Percentiles rank a stretch among this genome's conserved stretches.
Evolutionary conservation across 2,329 filamentous ascomycete genomes (phyloP).

Genomic region (Hypoxylon sp.): DNA sequence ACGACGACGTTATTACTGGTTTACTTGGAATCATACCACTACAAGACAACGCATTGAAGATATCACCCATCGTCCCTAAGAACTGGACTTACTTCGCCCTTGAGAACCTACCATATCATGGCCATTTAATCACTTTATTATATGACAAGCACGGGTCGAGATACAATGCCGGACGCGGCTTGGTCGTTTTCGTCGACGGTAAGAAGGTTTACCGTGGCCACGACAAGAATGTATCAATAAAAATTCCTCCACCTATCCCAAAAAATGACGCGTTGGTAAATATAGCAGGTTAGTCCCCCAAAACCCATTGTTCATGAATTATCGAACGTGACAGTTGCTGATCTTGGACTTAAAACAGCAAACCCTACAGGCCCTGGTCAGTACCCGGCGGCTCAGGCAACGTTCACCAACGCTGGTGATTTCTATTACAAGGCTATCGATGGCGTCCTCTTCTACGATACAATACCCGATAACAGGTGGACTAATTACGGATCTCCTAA

Average conservation of each 20-base stretch:
- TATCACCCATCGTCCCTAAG: conserved; percentile 52
- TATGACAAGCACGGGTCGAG: conserved; percentile 51
- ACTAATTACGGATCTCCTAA: conserved; percentile 49
- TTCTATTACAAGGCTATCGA: conserved; percentile 52
- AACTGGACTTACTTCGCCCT: conserved; percentile 52
- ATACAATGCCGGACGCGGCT: conserved; percentile 48
- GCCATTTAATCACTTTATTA: conserved; percentile 51
- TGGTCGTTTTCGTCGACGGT: conserved; percentile 51
- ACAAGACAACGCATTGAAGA: conserved; percentile 48
- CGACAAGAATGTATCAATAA: conserved; percentile 24
- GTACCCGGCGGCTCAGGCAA: conserved; percentile 48
- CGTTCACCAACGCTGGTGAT: conserved; percentile 48
- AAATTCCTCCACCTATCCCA: conserved; percentile 32
- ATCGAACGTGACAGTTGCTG: conserved; percentile 1
- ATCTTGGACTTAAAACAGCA: conserved; percentile 33
- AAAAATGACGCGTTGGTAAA: conserved; percentile 45
- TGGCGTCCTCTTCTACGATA: conserved; percentile 53
- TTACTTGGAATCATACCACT: conserved; percentile 53
- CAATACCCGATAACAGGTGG: conserved; percentile 51
- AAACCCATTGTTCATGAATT: neutral
- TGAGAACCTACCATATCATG: conserved; percentile 55
- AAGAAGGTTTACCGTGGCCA: conserved; percentile 42
- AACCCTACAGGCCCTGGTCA: conserved; percentile 48
- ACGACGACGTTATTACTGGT: conserved; percentile 55
- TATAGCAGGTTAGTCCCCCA: conserved; percentile 44